Evolutionary conservation across 768 basidiomycete species (phyloP), one percentile per base, ranked within the genome.

Genomic region (Saitozyma podzolica): DNA sequence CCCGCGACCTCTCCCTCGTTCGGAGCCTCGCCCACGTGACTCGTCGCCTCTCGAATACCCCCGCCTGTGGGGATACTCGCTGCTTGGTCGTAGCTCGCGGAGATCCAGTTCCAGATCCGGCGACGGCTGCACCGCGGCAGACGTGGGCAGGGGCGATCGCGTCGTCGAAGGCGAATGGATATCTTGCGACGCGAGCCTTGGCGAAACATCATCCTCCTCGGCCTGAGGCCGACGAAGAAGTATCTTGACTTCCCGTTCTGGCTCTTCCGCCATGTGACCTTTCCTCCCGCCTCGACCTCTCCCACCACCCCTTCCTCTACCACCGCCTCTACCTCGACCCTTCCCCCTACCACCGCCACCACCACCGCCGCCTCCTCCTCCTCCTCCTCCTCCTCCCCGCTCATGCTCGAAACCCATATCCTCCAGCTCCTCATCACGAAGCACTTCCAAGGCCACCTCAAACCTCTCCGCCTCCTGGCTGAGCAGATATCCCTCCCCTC

Each of bases 381-480:
- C 59, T 37, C 45, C 50, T 19, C 52, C 50, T 9, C 51, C 56
- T n/a, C 51, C 42, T 6, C 61, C 50, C 54, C 58, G 51, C 6
- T 59, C 56, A 39, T 56, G 29, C 8, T 63, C 63, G 8, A 50
- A 59, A 19, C 56, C 45, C 52, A 62, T 61, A 56, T 68, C 70
- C 16, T 67, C 70, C 17, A 47, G 40, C 42, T 75, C 74, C n/a
- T 72, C 67, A 64, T 75, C 74, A 48, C 74, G 53, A 61, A 75
- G 20, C 3, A 75, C 69, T 54, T 72, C 74, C 39, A 75, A 20
- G 3, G 52, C 55, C 19, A 75, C 37, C 50, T 72, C 74, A 42
- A 70, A 75, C 29, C 74, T 49, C 53, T 65, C 71, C n/a, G 74
- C 74, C 62, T 73, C 70, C 56, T 75, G 64, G 52, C 62, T 58